Percentiles rank a stretch among this genome's conserved stretches.
phyloP scores from a whole-genome alignment of 2,329 filamentous ascomycete genomes.

The Aspergillus fructus region DNA sequence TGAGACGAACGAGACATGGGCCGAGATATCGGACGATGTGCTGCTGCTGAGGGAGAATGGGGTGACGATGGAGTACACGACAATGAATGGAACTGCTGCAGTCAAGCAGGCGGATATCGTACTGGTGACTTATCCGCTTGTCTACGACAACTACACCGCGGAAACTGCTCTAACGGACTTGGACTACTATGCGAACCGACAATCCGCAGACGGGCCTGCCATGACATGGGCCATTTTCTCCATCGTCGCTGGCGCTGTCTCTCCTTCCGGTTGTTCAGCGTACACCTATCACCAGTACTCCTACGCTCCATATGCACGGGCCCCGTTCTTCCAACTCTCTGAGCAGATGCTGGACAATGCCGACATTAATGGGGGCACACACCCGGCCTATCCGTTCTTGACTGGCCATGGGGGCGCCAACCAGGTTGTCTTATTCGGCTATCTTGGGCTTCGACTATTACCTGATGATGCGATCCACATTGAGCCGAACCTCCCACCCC shows the following conservation, averaged over 20 bases:
- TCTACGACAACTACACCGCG: slow-evolving; percentile 56
- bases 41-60: slow-evolving; percentile 56
- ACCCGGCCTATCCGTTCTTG: slow-evolving; percentile 69
- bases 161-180: slow-evolving; percentile 55
- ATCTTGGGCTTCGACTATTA: slow-evolving; percentile 62
- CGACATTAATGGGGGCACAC: slow-evolving; percentile 61
- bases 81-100: slow-evolving; percentile 64
- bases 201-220: slow-evolving; percentile 66
- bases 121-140: slow-evolving; percentile 63
- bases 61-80: slow-evolving; percentile 64
- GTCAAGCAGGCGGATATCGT: slow-evolving; percentile 74
- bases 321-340: slow-evolving; percentile 69
- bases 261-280: slow-evolving; percentile 65
- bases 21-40: slow-evolving; percentile 56
- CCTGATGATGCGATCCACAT: slow-evolving; percentile 60
- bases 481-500: slow-evolving; percentile 64
- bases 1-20: slow-evolving; percentile 58
- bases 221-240: slow-evolving; percentile 74
- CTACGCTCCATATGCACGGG: slow-evolving; percentile 62
- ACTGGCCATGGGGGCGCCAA: slow-evolving; percentile 70
- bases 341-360: slow-evolving; percentile 66
- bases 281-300: slow-evolving; percentile 68
- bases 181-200: slow-evolving; percentile 69
- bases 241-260: slow-evolving; percentile 64
- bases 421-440: slow-evolving; percentile 67